These are phyloP conservation scores for Phytophthora lateralis DNA, from an alignment of 352 stramenopile genomes.

Conservation along the genomic window DNA sequence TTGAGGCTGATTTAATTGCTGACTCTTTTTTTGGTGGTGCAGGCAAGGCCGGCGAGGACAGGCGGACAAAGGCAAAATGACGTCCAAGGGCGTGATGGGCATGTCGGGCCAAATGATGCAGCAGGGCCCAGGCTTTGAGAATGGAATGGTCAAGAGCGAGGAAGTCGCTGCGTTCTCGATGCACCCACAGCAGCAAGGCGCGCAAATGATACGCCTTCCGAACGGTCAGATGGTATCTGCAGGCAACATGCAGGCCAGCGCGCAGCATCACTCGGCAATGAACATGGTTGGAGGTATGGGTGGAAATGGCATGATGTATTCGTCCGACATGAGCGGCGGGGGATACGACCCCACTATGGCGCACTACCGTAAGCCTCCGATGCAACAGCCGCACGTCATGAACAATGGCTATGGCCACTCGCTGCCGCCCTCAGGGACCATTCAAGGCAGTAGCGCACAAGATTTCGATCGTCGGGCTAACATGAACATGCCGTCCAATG, in stretches of 20 bases:
- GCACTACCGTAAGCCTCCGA: constrained; percentile 52
- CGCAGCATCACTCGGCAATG: constrained; percentile 29
- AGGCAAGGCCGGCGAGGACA: constrained; percentile 53
- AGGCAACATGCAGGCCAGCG: constrained; percentile 23
- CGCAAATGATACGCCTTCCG: constrained; percentile 44
- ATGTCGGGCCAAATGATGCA: constrained; percentile 36
- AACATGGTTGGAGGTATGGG: constrained; percentile 25
- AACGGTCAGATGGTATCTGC: constrained; percentile 40
- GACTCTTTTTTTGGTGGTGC: constrained; percentile 4
- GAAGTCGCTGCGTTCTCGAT: constrained; percentile 66
- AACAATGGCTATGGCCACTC: constrained; percentile 50
- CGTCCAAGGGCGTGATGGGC: constrained; percentile 34
- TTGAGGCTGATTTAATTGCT: neutral
- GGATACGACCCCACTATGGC: constrained; percentile 59
- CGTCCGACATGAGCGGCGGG: constrained; percentile 45
- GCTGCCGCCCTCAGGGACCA: constrained; percentile 34
- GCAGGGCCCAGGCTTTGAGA: constrained; percentile 42
- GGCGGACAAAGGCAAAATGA: constrained; percentile 49
- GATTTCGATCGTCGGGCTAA: constrained; percentile 60
- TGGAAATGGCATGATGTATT: constrained; percentile 48
- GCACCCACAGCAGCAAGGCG: constrained; percentile 37
- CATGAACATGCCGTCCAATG: constrained; percentile 45
- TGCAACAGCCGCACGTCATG: constrained; percentile 39
- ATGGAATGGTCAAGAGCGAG: constrained; percentile 70
- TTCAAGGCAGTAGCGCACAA: constrained; percentile 22